Base-by-base conservation (phyloP, 106 monocot genomes). In the Cymbidium sinense region DNA sequence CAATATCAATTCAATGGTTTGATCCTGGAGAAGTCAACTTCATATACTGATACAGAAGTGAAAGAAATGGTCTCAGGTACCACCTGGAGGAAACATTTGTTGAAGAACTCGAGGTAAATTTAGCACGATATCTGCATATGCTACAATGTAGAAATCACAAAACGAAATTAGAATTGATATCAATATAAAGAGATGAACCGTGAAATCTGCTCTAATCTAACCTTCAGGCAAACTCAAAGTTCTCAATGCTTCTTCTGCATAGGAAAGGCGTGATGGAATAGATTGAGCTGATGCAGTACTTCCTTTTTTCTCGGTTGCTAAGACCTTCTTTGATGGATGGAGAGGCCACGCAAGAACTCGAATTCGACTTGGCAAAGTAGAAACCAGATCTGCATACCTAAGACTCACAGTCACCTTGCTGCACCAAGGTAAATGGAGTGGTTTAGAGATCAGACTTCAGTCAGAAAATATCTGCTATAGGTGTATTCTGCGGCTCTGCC, bases 371-470 rank as follows among this genome's bases (percentile, higher is more conserved):
- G 99, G 99, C 54, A 91, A 76, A 35, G 80, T 82, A 52, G 89
- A 86, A 62, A 83, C 65, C 50, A 90, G 95, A 80, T 99, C 99
- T 2, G 85, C 85, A 74, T 99, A 95, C 79, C 99, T 87, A 20
- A 99, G 87, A 83, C 94, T 99, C 47, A 92, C 86, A 31, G 99
- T 95, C 80, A 95, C 88, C 82, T 90, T 95, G 90, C 99, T 95
- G 90, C 82, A 82, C 29, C 77, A 86, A 61, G 69, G 27, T 64
- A 47, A 85, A 79, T 64, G 64, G 27, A 28, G 44, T 21, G 41
- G 18, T 50, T 50, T 15, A 51, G 23, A 2, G 12, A 72, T 39
- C 9, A 25, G 61, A 54, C 6, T 9, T 41, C 41, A 41, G 41
- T 41, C 41, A 41, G 41, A 41, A 41, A 41, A 47, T 47, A 47